Evolutionary conservation across 306 rosid genomes (phyloP).

Genomic region (Glycyrrhiza uralensis): DNA sequence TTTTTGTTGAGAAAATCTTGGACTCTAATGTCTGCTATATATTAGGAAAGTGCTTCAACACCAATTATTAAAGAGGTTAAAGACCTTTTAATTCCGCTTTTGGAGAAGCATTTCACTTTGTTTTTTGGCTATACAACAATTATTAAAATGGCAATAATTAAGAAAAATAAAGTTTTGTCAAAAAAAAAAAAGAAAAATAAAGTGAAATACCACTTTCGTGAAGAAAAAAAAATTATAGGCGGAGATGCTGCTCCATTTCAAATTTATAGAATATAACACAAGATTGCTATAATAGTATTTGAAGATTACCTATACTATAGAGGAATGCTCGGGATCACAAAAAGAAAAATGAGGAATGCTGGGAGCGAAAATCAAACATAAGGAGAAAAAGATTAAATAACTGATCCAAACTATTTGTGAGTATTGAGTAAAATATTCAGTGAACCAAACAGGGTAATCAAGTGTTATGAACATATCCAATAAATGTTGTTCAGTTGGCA

Average conservation of each 20-base stretch:
- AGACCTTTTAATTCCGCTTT: not conserved
- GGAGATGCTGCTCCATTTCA: not conserved
- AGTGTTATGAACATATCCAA: no score
- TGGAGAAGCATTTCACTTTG: not conserved
- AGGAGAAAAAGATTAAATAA: not conserved
- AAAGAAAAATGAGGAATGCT: not conserved
- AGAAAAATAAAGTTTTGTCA: no score
- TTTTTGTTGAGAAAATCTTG: not conserved
- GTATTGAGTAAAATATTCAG: not conserved
- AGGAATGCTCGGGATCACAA: not conserved
- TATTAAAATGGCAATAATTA: no score
- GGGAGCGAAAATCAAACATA: not conserved
- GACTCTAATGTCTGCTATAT: not conserved
- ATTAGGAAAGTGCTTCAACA: conserved; percentile 9
- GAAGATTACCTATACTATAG: not conserved
- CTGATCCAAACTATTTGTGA: not conserved
- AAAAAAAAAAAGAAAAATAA: not conserved
- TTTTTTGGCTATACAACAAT: not conserved
- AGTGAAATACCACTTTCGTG: not conserved
- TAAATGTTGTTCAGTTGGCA: no score
- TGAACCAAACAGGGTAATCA: not conserved
- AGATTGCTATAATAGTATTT: not conserved
- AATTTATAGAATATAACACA: not conserved
- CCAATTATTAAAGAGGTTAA: not conserved
- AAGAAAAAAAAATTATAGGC: not conserved